A percentile compares a stretch with the other conserved stretches of the same genome.
phyloP scores from a whole-genome alignment of 768 basidiomycete species.

The Lactarius psammicola region DNA sequence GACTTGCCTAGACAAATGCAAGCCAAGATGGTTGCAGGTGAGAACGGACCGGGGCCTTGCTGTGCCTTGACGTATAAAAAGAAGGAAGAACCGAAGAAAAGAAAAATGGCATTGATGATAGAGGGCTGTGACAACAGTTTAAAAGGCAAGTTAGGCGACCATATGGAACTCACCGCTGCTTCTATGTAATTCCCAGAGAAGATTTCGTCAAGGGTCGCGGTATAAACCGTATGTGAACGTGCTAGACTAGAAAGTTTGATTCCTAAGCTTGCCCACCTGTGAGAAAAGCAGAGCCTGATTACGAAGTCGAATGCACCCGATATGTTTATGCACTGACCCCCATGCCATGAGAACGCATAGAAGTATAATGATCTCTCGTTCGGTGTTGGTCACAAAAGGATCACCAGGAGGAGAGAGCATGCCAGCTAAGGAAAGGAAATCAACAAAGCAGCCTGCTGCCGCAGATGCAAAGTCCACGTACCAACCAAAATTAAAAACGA shows the following conservation, averaged over 20 bases:
- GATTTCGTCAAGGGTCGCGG: constrained; percentile 41
- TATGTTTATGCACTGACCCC: constrained; percentile 49
- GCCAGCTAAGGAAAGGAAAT: constrained; percentile 41
- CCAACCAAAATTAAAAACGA: constrained; percentile 64
- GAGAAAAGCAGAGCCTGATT: background rate
- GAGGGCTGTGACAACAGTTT: constrained; percentile 45
- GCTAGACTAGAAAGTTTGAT: constrained; percentile 60
- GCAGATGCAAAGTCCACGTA: constrained; percentile 29
- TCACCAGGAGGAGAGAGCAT: constrained; percentile 67
- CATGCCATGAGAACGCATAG: constrained; percentile 49
- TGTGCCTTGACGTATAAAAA: constrained; percentile 61
- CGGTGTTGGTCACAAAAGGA: constrained; percentile 65
- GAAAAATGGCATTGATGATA: constrained; percentile 57
- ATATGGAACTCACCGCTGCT: constrained; percentile 35
- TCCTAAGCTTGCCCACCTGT: constrained; percentile 66
- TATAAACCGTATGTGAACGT: constrained; percentile 44
- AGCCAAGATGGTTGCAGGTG: constrained; percentile 53
- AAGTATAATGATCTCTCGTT: constrained; percentile 59
- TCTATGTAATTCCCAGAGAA: constrained; percentile 59
- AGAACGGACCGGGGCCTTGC: constrained; percentile 61
- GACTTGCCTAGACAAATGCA: constrained; percentile 58
- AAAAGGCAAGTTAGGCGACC: constrained; percentile 32
- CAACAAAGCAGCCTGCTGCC: background rate
- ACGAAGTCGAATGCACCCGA: background rate
- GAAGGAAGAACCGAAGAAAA: constrained; percentile 57